Conservation (phyloP, 441 rosid species). For the Croton laevigatus region DNA sequence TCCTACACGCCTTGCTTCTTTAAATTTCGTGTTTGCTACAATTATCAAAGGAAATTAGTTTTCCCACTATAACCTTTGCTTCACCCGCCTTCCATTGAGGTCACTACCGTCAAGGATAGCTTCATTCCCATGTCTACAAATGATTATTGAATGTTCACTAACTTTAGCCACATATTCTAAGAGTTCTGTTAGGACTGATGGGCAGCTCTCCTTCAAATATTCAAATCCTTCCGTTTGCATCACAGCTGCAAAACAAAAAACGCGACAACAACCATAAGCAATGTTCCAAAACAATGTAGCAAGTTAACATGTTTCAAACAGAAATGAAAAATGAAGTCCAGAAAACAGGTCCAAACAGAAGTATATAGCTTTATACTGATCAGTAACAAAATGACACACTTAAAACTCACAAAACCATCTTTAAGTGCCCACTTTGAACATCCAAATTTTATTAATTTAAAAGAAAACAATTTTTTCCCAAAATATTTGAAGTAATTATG, state of each 20-base stretch:
- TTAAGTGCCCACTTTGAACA: background rate
- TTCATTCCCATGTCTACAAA: slow-evolving; percentile 49
- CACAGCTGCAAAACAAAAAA: slow-evolving; percentile 53
- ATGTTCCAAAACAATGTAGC: slow-evolving; percentile 24
- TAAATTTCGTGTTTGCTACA: slow-evolving; percentile 14
- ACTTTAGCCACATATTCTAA: slow-evolving; percentile 32
- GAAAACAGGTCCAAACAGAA: no score
- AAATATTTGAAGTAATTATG: background rate
- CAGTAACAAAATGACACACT: background rate
- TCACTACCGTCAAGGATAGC: slow-evolving; percentile 73
- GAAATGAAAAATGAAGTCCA: background rate
- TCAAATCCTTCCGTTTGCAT: slow-evolving; percentile 91
- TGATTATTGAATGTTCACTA: slow-evolving; percentile 51
- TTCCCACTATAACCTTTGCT: slow-evolving; percentile 59
- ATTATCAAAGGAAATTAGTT: background rate
- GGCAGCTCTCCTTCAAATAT: slow-evolving; percentile 74
- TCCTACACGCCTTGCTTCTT: slow-evolving; percentile 23
- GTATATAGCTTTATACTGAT: no score
- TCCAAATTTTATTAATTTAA: no score
- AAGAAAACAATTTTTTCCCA: background rate
- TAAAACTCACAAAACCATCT: background rate
- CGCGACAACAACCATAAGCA: background rate
- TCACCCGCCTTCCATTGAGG: slow-evolving; percentile 75
- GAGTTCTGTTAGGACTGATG: slow-evolving; percentile 48
- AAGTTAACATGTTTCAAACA: background rate